phyloP scores from a whole-genome alignment of 2,329 filamentous ascomycete species.

The Gaeumannomyces sp. region DNA sequence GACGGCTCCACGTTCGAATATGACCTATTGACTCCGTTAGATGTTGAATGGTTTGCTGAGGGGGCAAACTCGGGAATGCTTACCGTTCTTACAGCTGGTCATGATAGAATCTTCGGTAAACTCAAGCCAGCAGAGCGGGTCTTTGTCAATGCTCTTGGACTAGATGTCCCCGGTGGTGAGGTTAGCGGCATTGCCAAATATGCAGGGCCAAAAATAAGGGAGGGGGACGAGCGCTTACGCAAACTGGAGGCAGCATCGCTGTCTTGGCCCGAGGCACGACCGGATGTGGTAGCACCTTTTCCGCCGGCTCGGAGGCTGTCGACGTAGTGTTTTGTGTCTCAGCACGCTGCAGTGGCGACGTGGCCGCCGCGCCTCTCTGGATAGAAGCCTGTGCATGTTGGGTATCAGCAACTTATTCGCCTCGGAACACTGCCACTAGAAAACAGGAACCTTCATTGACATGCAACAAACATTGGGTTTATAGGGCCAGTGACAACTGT shows the following conservation, averaged over 20 bases:
- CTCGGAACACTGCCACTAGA: not conserved
- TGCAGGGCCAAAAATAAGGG: constrained; percentile 4
- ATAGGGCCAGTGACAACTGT: too few species aligned
- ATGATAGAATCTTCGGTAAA: constrained; percentile 92
- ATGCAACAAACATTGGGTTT: too few species aligned
- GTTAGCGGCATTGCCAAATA: constrained; percentile 12
- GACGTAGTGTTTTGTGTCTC: constrained; percentile 56
- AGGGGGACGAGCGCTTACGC: constrained; percentile 54
- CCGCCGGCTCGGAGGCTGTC: constrained; percentile 43
- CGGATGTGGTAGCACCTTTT: constrained; percentile 50
- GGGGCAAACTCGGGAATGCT: constrained; percentile 26
- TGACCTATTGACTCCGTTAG: constrained; percentile 25
- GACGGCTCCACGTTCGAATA: constrained; percentile 36
- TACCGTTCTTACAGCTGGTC: constrained; percentile 86
- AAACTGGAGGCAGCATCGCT: constrained; percentile 82
- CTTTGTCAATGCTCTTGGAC: constrained; percentile 77
- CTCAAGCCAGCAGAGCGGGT: constrained; percentile 84
- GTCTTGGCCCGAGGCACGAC: constrained; percentile 82
- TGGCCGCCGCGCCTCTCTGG: constrained; percentile 16
- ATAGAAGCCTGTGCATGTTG: not conserved
- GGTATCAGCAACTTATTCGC: not conserved
- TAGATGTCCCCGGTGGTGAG: constrained; percentile 26
- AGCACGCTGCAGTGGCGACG: constrained; percentile 44
- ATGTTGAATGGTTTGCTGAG: not conserved
- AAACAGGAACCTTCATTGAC: too few species aligned